Percentiles rank a stretch among this genome's conserved stretches.
Conservation (phyloP, 768 basidiomycete species). For the Cyathus striatus region DNA sequence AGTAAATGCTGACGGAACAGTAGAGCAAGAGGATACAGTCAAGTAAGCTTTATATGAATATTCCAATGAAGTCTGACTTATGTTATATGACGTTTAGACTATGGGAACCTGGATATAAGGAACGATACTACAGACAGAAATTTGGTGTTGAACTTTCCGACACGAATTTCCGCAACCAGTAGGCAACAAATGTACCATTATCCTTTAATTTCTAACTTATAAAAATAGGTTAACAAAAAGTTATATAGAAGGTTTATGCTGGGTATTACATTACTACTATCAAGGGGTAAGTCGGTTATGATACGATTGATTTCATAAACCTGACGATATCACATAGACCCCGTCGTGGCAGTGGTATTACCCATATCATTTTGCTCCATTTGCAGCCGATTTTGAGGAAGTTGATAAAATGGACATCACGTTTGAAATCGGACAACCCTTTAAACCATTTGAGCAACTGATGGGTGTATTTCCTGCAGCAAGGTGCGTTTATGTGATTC, state of each 20-base stretch:
- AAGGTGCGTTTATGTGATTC: conserved; percentile 42
- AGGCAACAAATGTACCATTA: too few relatives aligned
- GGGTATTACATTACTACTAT: conserved; percentile 98
- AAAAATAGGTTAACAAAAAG: conserved; percentile 68
- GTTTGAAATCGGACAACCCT: conserved; percentile 81
- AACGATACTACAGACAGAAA: conserved; percentile 92
- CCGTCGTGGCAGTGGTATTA: conserved; percentile 99
- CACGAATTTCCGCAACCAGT: conserved; percentile 69
- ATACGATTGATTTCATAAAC: conserved; percentile 1
- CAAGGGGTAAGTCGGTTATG: conserved; percentile 68
- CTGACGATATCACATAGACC: conserved; percentile 39
- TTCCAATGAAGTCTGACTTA: not conserved
- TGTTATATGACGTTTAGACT: conserved; percentile 51
- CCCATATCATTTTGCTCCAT: conserved; percentile 97
- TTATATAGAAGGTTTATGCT: conserved; percentile 93
- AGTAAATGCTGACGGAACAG: conserved; percentile 87
- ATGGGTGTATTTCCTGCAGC: conserved; percentile 98
- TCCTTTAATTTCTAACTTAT: too few relatives aligned
- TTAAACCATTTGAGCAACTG: conserved; percentile 95
- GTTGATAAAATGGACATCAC: conserved; percentile 72
- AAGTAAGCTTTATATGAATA: conserved; percentile 57
- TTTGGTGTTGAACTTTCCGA: conserved; percentile 78
- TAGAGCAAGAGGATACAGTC: conserved; percentile 91
- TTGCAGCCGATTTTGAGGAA: conserved; percentile 89
- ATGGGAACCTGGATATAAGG: conserved; percentile 94